Evolutionary conservation across 176 grass and related monocot genomes (phyloP).

Genomic region (Cocos nucifera): DNA sequence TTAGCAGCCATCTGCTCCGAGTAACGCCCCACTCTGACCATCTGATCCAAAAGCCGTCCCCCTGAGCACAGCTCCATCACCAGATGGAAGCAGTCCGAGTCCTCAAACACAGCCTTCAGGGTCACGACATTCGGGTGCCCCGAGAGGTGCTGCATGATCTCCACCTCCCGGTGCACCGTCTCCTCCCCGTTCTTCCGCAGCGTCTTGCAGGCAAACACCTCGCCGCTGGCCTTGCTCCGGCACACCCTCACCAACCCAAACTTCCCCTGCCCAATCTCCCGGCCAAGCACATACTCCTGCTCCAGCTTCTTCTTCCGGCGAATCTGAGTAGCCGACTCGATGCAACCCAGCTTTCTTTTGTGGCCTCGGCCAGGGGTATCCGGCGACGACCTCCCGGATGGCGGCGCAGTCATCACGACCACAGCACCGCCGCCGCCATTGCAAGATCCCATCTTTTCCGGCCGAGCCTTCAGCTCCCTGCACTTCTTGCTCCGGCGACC

Average conservation of each 20-base stretch:
- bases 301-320: slow-evolving; percentile 78
- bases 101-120: slow-evolving; percentile 82
- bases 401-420: slow-evolving; percentile 38
- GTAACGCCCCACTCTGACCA: slow-evolving; percentile 38
- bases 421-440: slow-evolving; percentile 25
- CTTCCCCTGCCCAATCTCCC: slow-evolving; percentile 71
- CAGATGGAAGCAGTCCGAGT: slow-evolving; percentile 57
- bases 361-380: slow-evolving; percentile 50
- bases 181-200: slow-evolving; percentile 77
- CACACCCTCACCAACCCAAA: slow-evolving; percentile 87
- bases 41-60: slow-evolving; percentile 55
- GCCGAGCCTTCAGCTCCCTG: slow-evolving; percentile 8
- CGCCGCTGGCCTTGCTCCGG: slow-evolving; percentile 37
- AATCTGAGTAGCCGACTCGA: slow-evolving; percentile 62
- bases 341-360: slow-evolving; percentile 84
- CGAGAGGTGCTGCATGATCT: slow-evolving; percentile 99
- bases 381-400: slow-evolving; percentile 3
- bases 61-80: slow-evolving; percentile 88
- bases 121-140: slow-evolving; percentile 83
- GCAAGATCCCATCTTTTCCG: slow-evolving; percentile 12
- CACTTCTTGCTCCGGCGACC: slow-evolving; percentile 42
- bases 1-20: slow-evolving; percentile 57
- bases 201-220: slow-evolving; percentile 79
- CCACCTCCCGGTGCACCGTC: slow-evolving; percentile 88
- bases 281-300: slow-evolving; percentile 61